Conservation (phyloP, 257 asterid species). For the Scutellaria minor region DNA sequence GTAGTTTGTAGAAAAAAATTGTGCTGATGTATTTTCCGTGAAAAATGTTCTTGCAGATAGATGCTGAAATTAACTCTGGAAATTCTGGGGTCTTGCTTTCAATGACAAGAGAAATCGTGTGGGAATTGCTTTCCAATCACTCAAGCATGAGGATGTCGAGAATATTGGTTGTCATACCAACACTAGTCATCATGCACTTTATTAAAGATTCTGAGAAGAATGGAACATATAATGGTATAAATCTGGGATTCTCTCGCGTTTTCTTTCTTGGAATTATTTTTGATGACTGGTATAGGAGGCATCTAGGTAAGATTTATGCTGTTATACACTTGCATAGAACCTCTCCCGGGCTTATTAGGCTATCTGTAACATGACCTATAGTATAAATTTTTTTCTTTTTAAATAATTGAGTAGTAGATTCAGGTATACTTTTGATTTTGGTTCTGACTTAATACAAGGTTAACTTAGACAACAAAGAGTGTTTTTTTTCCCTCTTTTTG, state of each 20-base stretch:
- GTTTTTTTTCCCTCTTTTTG: background rate
- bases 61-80: conserved; percentile 97
- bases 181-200: conserved; percentile 95
- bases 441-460: background rate
- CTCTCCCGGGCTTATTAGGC: background rate
- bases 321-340: conserved; percentile 12
- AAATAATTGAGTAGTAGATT: no score
- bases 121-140: conserved; percentile 96
- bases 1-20: conserved; percentile 22
- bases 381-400: no score
- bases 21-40: conserved; percentile 32
- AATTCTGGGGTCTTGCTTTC: conserved; percentile 99
- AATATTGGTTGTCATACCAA: conserved; percentile 98
- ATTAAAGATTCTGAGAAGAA: conserved; percentile 88
- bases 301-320: no score
- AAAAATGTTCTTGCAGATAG: conserved; percentile 61
- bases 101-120: conserved; percentile 86
- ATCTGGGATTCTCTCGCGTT: conserved; percentile 9
- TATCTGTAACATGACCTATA: no score
- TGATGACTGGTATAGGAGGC: background rate
- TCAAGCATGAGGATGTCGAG: conserved; percentile 93
- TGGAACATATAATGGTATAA: conserved; percentile 78
- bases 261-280: background rate
- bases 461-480: background rate
- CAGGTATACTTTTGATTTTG: no score